These are phyloP conservation scores for Ephemerocybe angulata DNA, from an alignment of 768 basidiomycete species.

Conservation along the genomic window DNA sequence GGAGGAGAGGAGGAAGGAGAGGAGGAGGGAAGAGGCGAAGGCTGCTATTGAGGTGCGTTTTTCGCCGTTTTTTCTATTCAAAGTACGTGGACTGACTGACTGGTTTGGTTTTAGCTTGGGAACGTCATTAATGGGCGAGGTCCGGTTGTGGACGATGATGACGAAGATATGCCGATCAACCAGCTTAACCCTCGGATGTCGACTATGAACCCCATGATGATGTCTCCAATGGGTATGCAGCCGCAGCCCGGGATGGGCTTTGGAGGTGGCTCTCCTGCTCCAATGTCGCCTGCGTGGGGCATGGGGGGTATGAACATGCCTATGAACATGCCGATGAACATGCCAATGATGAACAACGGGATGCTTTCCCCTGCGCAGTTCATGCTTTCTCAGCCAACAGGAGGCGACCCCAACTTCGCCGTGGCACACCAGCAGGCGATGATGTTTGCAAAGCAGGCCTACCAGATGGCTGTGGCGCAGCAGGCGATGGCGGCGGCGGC, in stretches of 20 bases:
- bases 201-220: conserved; percentile 44
- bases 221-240: conserved; percentile 31
- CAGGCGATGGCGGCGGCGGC: conserved; percentile 87
- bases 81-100: conserved; percentile 8
- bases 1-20: conserved; percentile 62
- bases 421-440: conserved; percentile 87
- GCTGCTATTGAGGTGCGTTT: conserved; percentile 80
- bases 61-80: conserved; percentile 5
- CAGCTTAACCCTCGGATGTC: conserved; percentile 42
- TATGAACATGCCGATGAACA: conserved; percentile 24
- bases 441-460: conserved; percentile 82
- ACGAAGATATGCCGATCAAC: conserved; percentile 48
- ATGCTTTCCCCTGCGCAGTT: conserved; percentile 42
- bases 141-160: conserved; percentile 53
- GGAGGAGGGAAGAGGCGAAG: conserved; percentile 78
- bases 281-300: conserved; percentile 5
- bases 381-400: conserved; percentile 39
- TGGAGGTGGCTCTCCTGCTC: conserved; percentile 16
- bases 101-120: conserved; percentile 59
- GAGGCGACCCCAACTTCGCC: conserved; percentile 51
- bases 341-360: conserved; percentile 25
- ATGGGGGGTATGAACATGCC: conserved; percentile 16
- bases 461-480: conserved; percentile 86
- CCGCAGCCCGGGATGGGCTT: conserved; percentile 31
- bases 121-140: conserved; percentile 80